Percentiles rank a stretch among this genome's conserved stretches.
Evolutionary conservation across 768 basidiomycete genomes (phyloP).

Genomic region (Termitomyces sp.): DNA sequence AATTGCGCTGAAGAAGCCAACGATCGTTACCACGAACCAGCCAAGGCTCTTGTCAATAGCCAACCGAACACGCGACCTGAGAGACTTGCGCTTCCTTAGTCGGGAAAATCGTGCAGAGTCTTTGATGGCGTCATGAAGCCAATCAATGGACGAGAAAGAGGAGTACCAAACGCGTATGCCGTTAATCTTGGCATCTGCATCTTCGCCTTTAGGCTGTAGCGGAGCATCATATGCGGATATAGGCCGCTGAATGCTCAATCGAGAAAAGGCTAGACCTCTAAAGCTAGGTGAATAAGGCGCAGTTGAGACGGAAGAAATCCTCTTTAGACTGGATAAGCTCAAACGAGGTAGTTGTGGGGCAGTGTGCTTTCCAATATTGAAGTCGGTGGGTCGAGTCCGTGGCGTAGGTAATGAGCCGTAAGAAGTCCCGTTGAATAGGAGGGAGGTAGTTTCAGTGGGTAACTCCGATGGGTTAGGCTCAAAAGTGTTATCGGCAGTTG

Average conservation of each 20-base stretch:
- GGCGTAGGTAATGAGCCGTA: conserved; percentile 55
- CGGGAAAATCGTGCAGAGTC: conserved; percentile 79
- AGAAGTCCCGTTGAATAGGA: conserved; percentile 27
- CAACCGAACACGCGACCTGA: conserved; percentile 60
- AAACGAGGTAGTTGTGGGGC: conserved; percentile 33
- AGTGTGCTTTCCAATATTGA: conserved; percentile 27
- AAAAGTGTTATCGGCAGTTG: background rate
- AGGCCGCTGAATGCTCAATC: conserved; percentile 48
- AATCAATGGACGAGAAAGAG: conserved; percentile 88
- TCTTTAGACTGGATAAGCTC: conserved; percentile 19
- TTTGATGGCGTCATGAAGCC: conserved; percentile 96
- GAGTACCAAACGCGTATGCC: conserved; percentile 91
- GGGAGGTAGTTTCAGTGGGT: conserved; percentile 31
- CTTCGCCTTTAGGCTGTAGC: conserved; percentile 31
- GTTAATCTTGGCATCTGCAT: conserved; percentile 65
- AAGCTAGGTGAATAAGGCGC: conserved; percentile 33
- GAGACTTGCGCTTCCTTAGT: conserved; percentile 64
- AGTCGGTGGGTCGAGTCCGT: conserved; percentile 21
- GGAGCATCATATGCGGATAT: conserved; percentile 72
- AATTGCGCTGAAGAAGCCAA: conserved; percentile 82
- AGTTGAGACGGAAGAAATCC: conserved; percentile 31
- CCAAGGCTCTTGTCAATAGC: conserved; percentile 75
- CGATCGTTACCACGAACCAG: conserved; percentile 85
- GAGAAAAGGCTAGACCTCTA: conserved; percentile 34
- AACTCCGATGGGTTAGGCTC: conserved; percentile 10